Evolutionary conservation across 108 stramenopile species (phyloP), one percentile per base, ranked within the genome.

Genomic region (Conticribra guillardii): DNA sequence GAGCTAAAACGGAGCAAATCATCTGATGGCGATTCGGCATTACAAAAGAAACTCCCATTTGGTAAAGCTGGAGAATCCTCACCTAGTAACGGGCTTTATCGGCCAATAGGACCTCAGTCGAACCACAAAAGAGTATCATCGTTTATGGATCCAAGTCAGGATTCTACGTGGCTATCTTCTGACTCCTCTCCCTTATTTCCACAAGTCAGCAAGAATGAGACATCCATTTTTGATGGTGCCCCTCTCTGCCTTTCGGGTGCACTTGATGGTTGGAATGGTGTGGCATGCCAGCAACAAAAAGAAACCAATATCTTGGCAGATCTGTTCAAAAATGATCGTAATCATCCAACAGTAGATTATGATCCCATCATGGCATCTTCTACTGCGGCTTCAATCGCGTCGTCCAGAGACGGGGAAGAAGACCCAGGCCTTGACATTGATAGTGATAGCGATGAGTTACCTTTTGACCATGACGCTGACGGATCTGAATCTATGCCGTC

Each of bases 371-470:
- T 85, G 54, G 86, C 76, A 23, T 85, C 89, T 9, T 93, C 91
- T 29, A 93, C 91, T 32, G 86, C 86, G 27, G 91, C 91, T 23
- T 93, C 91, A 0, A 70, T 93, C 37, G 87, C 89, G 29, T 93
- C 91, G 15, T 93, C 89, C 8, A 73, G 71, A 46, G 62, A 55
- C 18, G 57, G 76, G 16, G 32, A 29, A 34, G 73, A 74, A 21
- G 79, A 80, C 57, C 29, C 37, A 19, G 58, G 34, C 22, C 51
- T 62, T 51, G 62, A 45, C 26, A 70, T 53, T 54, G 59, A 67
- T 52, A 32, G 22, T 52, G 55, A 58, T 24, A 69, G n/a, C 60
- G 19, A 34, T 24, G 33, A 52, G 14, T 41, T 71, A 53, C 34
- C 47, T 16, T 19, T 51, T 21, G 73, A 74, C 50, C 15, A 31